Conservation (phyloP, 306 rosid species). For the Citrullus colocynthis region DNA sequence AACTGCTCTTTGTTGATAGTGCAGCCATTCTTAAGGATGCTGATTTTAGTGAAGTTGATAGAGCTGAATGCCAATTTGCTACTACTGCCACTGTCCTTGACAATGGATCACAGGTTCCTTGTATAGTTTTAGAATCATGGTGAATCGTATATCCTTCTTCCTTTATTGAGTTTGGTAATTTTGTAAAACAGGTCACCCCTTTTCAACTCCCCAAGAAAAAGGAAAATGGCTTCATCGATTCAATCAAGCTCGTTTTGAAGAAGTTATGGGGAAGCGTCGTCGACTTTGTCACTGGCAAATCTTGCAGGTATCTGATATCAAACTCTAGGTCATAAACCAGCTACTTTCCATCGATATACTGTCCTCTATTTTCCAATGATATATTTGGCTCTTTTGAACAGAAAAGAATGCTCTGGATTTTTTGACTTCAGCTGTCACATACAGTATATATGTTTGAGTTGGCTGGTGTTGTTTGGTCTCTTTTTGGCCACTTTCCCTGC, state of each 20-base stretch:
- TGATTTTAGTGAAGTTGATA: slow-evolving; percentile 70
- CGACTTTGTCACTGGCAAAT: slow-evolving; percentile 59
- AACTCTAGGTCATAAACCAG: background rate
- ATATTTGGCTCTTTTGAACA: slow-evolving; percentile 18
- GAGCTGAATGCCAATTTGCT: slow-evolving; percentile 91
- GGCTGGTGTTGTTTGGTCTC: slow-evolving; percentile 68
- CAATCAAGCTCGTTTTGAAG: slow-evolving; percentile 52
- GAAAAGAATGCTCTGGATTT: slow-evolving; percentile 64
- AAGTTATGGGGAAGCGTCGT: slow-evolving; percentile 37
- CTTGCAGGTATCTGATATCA: slow-evolving; percentile 57
- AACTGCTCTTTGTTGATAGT: background rate
- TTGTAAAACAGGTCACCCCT: slow-evolving; percentile 39
- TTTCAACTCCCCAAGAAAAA: slow-evolving; percentile 51
- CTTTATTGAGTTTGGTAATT: background rate
- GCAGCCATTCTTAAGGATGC: slow-evolving; percentile 90
- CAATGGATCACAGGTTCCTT: slow-evolving; percentile 73
- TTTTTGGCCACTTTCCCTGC: slow-evolving; percentile 63
- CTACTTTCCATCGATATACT: background rate
- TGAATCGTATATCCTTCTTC: background rate
- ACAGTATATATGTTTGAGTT: slow-evolving; percentile 79
- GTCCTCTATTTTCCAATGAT: background rate
- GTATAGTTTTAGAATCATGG: background rate
- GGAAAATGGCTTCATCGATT: slow-evolving; percentile 45
- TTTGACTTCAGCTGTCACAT: slow-evolving; percentile 86
- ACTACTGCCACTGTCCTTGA: slow-evolving; percentile 71